Evolutionary conservation across 108 stramenopile genomes (phyloP).

Genomic region (Licmophora abbreviata): DNA sequence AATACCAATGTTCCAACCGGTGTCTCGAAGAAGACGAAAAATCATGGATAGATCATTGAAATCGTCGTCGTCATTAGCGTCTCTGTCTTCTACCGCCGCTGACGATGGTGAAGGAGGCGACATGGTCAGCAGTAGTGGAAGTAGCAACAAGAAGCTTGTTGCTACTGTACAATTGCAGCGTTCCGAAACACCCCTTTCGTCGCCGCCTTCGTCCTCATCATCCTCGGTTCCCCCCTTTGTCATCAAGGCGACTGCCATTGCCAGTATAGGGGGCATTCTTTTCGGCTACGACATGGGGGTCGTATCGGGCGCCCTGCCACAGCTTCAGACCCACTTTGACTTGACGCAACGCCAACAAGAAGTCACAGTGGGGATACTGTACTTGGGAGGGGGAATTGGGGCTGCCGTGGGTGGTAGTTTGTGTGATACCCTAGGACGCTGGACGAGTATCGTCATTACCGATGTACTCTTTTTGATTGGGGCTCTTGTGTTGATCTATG

Average conservation of each 20-base stretch:
- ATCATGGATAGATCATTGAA: too few species aligned
- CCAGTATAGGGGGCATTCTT: constrained; percentile 55
- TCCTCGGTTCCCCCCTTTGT: constrained; percentile 21
- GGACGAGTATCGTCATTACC: constrained; percentile 40
- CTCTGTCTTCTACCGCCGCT: too few species aligned
- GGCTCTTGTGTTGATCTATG: constrained; percentile 32
- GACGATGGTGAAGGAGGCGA: too few species aligned
- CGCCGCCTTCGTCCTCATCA: too few species aligned
- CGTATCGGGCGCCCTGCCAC: constrained; percentile 53
- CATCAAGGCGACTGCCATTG: constrained; percentile 42
- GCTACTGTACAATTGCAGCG: too few species aligned
- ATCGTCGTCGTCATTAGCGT: too few species aligned
- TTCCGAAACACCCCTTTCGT: too few species aligned
- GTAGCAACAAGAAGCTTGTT: too few species aligned
- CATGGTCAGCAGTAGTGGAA: too few species aligned
- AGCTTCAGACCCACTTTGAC: constrained; percentile 32
- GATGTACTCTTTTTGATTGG: constrained; percentile 57
- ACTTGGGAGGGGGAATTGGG: constrained; percentile 57
- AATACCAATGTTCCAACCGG: too few species aligned
- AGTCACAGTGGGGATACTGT: constrained; percentile 51
- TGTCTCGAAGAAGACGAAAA: too few species aligned
- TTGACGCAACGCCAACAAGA: constrained; percentile 35
- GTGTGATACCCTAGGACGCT: constrained; percentile 57
- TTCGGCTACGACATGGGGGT: constrained; percentile 77
- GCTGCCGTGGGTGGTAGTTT: constrained; percentile 54